Evolutionary conservation across 139 green algal species (phyloP).

Genomic region (Desmodesmus armatus): DNA sequence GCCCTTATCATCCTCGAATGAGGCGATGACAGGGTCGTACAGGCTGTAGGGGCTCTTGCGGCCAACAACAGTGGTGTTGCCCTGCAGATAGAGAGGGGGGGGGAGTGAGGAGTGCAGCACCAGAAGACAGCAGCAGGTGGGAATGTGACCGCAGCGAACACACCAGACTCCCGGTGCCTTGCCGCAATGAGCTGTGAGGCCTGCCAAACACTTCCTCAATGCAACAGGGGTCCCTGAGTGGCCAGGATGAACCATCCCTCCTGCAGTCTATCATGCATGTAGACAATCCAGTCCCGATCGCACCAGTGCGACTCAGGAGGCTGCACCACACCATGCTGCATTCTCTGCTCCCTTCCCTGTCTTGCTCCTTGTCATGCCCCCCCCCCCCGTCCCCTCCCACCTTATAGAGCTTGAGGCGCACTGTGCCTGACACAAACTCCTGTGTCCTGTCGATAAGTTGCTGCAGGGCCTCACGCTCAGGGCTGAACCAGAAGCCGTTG

Average conservation of each 20-base stretch:
- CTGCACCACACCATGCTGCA: slow-evolving; percentile 79
- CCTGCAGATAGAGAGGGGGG: no score
- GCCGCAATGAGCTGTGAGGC: no score
- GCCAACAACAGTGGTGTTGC: slow-evolving; percentile 68
- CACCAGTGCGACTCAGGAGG: no score
- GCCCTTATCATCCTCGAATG: slow-evolving; percentile 95
- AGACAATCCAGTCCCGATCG: no score
- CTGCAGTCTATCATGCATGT: no score
- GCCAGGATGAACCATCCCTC: no score
- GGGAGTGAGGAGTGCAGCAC: slow-evolving; percentile 32
- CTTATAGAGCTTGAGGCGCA: slow-evolving; percentile 69
- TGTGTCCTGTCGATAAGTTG: slow-evolving; percentile 88
- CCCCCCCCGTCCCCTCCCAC: slow-evolving; percentile 27
- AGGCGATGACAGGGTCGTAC: slow-evolving; percentile 88
- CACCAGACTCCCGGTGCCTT: no score
- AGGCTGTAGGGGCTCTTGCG: slow-evolving; percentile 73
- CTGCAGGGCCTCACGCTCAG: slow-evolving; percentile 90
- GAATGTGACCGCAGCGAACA: neutral
- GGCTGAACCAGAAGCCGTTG: slow-evolving; percentile 83
- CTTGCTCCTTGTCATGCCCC: neutral
- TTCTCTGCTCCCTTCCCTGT: neutral
- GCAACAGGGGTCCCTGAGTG: no score
- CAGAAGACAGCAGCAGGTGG: neutral
- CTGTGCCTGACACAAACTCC: slow-evolving; percentile 74
- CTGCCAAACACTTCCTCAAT: no score